Base-by-base conservation (phyloP, 805 yeast genomes). In the Yarrowia sp. region DNA sequence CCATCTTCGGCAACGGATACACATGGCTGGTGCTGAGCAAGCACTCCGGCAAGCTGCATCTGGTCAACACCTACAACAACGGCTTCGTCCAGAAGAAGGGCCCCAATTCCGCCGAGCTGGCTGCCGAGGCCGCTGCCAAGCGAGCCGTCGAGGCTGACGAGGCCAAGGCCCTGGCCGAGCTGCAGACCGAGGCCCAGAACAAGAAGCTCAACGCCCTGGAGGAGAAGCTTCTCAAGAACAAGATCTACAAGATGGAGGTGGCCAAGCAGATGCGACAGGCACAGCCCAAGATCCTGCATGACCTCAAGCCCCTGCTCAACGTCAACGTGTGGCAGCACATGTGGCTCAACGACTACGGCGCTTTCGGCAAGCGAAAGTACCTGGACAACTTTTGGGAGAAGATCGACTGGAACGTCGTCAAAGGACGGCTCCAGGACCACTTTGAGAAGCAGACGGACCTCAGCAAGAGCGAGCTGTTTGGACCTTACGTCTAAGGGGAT, bases 1-100 rank as follows among this genome's bases (percentile, higher is more conserved):
- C 90, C 10, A 84, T 89, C 67, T 86, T 89, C 66, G 98, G 98
- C 59, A 96, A 91, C 73, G 99, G 99, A 2, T 84, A 80, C 70
- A 85, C 91, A n/a, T 94, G 99, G 98, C 77, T 94, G 24, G 87
- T 93, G 39, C 58, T 56, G 41, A 60, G 56, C 56, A 53, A 47
- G 29, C 61, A 61, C 47, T 33, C 42, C 21, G 63, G 63, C 29
- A 46, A 78, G 22, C 77, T 90, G 66, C 85, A 83, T 41, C 78
- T 94, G 6, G 76, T 91, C 63, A 93, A 93, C 78, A 91, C 98
- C 9, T 94, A 93, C 76, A 90, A 91, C 71, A 84, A 89, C 39
- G 97, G 97, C n/a, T 85, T 85, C 67, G 81, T 69, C 16, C 68
- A 38, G 36, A 47, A 53, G 60, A 63, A 59, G 44, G 38, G 62